A percentile compares a stretch with the other conserved stretches of the same genome.
phyloP scores from a whole-genome alignment of 78 protist species.

The Dictyostelium citrinum region DNA sequence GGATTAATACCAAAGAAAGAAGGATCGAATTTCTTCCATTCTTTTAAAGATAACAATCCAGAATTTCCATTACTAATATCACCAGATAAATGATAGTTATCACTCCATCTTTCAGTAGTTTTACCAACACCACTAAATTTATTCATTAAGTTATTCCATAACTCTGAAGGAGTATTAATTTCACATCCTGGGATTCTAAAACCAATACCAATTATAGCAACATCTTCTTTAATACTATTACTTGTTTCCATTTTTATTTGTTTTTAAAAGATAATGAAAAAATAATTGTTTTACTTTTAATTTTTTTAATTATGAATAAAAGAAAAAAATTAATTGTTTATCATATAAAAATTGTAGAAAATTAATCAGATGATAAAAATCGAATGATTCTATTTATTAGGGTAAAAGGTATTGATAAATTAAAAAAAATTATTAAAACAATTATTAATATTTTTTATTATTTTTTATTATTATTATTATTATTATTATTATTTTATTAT shows the following conservation, averaged over 20 bases:
- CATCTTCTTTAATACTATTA: not conserved
- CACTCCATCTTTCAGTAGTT: not conserved
- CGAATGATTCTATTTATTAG: too few relatives aligned
- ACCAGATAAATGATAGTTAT: not conserved
- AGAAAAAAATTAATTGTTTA: too few relatives aligned
- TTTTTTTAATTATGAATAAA: too few relatives aligned
- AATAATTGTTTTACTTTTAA: too few relatives aligned
- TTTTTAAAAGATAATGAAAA: not conserved
- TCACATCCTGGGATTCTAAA: slow-evolving; percentile 5
- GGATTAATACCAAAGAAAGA: not conserved
- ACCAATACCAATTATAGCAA: slow-evolving; percentile 25
- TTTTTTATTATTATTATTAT: not conserved
- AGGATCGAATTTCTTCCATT: not conserved
- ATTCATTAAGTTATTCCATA: not conserved
- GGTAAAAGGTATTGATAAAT: too few relatives aligned
- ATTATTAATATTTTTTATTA: not conserved
- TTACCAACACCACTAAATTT: not conserved
- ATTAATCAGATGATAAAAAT: too few relatives aligned
- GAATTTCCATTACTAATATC: not conserved
- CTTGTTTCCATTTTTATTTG: not conserved
- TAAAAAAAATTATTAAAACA: too few relatives aligned
- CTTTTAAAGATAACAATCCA: not conserved
- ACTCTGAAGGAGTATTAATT: not conserved
- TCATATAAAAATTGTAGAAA: too few relatives aligned
- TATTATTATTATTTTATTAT: not conserved